A percentile compares a stretch with the other conserved stretches of the same genome.
Conservation (phyloP, 306 rosid species). For the Canavalia gladiata region DNA sequence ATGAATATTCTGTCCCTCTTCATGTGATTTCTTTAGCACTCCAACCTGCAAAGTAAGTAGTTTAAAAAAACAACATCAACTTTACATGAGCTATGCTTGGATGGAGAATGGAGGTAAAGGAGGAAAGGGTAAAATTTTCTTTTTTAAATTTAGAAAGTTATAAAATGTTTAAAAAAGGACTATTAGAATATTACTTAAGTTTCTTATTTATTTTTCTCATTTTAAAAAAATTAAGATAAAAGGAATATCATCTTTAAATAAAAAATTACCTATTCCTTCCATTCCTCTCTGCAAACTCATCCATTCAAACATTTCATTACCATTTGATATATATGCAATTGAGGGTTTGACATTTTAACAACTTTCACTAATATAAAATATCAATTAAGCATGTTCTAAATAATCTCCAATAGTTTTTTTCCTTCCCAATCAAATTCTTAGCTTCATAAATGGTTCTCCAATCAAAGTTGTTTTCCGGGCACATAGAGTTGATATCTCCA, state of each 20-base stretch:
- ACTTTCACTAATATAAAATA: background rate
- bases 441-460: background rate
- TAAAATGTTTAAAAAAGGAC: background rate
- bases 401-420: background rate
- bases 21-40: constrained; percentile 11
- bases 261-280: background rate
- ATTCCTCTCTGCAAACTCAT: background rate
- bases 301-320: background rate
- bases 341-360: constrained; percentile 15
- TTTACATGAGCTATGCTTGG: background rate
- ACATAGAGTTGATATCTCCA: constrained; percentile 3
- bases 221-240: background rate
- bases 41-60: constrained; percentile 35
- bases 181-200: background rate
- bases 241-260: background rate
- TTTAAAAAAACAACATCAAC: background rate
- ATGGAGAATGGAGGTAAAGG: background rate
- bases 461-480: background rate
- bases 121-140: background rate
- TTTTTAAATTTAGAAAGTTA: background rate
- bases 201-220: background rate
- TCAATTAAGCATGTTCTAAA: constrained; percentile 10
- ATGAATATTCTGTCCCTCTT: constrained; percentile 36
- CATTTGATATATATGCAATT: constrained; percentile 11
- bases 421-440: background rate